Base-by-base conservation (phyloP, 1,139 yeast species). In the Zygosaccharomyces sapae region DNA sequence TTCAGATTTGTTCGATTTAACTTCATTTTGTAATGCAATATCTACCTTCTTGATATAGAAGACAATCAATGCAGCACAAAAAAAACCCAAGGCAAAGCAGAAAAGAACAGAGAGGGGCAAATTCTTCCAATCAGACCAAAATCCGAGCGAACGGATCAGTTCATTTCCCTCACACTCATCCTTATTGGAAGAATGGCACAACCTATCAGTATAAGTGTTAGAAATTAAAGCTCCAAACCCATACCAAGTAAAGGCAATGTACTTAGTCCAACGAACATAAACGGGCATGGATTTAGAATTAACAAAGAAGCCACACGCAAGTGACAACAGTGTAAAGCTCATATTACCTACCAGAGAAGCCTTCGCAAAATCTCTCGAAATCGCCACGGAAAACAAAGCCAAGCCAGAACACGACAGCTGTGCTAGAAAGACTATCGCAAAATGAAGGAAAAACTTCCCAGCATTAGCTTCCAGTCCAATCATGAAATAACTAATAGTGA, bases 261-360 rank as follows among this genome's bases (percentile, higher is more conserved):
- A 87, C 59, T 83, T 85, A 4, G 82, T 74, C 96, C 96, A 87
- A 33, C 90, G 73, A 3, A 87, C 95, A 59, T 87, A 87, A 3
- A 86, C 95, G 0, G 95, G 95, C 82, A 86, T 77, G 1, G 81
- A 74, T 13, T 74, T 70, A 0, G 90, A 80, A 64, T 85, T 86
- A 18, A 83, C 86, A 58, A 85, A 86, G 65, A 80, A 86, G 0
- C 96, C 96, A 65, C 89, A 83, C 0, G 89, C 87, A 72, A 83
- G 77, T 44, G 86, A 80, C 60, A 86, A 89, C 27, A 84, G 66
- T 36, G 89, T 87, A 61, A 80, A 84, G 49, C 80, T 75, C 43
- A 81, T 62, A 58, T 85, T 86, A 31, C 81, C 75, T 18, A 83
- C 66, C 49, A 86, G 70, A 0, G 88, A 74, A 1, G 90, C 83